Conservation (phyloP, 1,139 yeast genomes). For the Waltiozyma solani region DNA sequence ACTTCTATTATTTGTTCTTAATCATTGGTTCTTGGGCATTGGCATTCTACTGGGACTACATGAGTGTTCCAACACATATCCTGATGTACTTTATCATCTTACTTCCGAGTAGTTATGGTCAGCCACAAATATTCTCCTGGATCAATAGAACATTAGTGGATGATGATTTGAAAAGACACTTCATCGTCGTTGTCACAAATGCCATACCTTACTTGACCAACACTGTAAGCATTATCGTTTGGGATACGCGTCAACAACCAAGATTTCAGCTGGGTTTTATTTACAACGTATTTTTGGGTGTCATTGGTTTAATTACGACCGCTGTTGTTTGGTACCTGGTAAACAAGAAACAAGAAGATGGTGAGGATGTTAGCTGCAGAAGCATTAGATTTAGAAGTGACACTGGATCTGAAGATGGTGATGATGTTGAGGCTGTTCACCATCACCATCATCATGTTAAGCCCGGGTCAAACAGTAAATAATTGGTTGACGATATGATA, state of each 20-base stretch:
- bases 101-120: slow-evolving; percentile 34
- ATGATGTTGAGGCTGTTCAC: neutral
- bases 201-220: slow-evolving; percentile 31
- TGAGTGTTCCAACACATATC: slow-evolving; percentile 24
- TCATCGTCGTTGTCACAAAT: slow-evolving; percentile 40
- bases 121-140: slow-evolving; percentile 41
- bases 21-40: slow-evolving; percentile 3
- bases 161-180: slow-evolving; percentile 41
- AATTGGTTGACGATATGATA: no score
- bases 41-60: slow-evolving; percentile 6
- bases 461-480: neutral
- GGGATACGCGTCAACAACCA: slow-evolving; percentile 40
- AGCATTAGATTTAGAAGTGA: no score
- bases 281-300: slow-evolving; percentile 34
- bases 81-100: slow-evolving; percentile 36
- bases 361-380: no score
- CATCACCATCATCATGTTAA: neutral
- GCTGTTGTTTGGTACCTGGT: neutral
- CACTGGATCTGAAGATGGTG: no score
- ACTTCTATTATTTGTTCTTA: slow-evolving; percentile 3
- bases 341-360: no score
- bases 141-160: slow-evolving; percentile 33
- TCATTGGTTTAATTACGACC: slow-evolving; percentile 24
- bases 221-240: slow-evolving; percentile 29
- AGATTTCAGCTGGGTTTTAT: slow-evolving; percentile 36